Evolutionary conservation across 805 yeast species (phyloP).

Genomic region (Lachancea sp.): DNA sequence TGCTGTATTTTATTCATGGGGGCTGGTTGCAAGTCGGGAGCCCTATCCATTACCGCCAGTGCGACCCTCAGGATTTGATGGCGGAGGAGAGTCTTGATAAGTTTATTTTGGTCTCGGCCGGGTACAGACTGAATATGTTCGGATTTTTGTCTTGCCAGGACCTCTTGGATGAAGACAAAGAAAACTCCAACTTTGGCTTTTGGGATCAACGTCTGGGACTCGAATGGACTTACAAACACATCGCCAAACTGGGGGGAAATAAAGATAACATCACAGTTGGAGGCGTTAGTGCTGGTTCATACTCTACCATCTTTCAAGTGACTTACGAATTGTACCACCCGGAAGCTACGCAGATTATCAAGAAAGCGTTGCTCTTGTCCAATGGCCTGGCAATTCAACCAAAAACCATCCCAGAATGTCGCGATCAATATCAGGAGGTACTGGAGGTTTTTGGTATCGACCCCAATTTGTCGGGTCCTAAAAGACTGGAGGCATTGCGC

Average conservation of each 20-base stretch:
- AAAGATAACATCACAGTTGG: constrained; percentile 37
- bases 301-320: constrained; percentile 37
- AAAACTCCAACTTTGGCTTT: constrained; percentile 36
- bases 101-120: constrained; percentile 34
- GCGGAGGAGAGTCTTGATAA: constrained; percentile 26
- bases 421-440: constrained; percentile 35
- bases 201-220: constrained; percentile 44
- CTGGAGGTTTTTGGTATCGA: constrained; percentile 23
- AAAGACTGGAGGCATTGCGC: constrained; percentile 21
- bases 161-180: constrained; percentile 30
- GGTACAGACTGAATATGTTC: constrained; percentile 38
- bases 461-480: constrained; percentile 11
- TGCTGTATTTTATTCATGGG: constrained; percentile 37
- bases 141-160: constrained; percentile 37
- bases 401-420: constrained; percentile 32
- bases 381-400: constrained; percentile 37
- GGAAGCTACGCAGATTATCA: constrained; percentile 35
- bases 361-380: constrained; percentile 34
- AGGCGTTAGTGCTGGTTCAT: constrained; percentile 45
- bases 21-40: constrained; percentile 38
- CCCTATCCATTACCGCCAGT: constrained; percentile 24
- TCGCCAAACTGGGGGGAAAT: constrained; percentile 43
- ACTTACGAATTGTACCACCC: constrained; percentile 40
- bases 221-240: constrained; percentile 41
- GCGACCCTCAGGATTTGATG: constrained; percentile 24